Evolutionary conservation across 192 early-diverging fungal species (phyloP).

Genomic region (Backusella parvicylindrica): DNA sequence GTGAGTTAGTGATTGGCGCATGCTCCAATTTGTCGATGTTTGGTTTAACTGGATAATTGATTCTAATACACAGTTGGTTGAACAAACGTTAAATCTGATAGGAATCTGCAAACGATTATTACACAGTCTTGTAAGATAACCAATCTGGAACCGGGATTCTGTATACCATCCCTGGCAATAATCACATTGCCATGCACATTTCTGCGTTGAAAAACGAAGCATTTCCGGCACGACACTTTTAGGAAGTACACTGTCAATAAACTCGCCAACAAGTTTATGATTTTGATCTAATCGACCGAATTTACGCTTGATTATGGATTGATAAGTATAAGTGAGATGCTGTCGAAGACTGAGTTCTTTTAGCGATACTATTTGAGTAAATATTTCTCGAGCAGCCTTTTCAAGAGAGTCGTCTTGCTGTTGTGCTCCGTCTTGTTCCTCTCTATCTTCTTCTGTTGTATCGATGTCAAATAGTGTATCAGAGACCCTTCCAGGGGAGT

Average conservation of each 20-base stretch:
- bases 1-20: background rate
- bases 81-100: conserved; percentile 21
- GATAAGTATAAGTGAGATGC: background rate
- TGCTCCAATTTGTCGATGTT: background rate
- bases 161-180: conserved; percentile 10
- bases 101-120: conserved; percentile 20
- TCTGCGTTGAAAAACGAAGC: background rate
- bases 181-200: conserved; percentile 19
- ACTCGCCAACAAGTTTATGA: background rate
- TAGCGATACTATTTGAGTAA: background rate
- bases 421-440: background rate
- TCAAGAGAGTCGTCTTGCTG: background rate
- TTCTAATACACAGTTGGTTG: conserved; percentile 7
- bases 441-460: background rate
- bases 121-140: conserved; percentile 17
- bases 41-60: background rate
- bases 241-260: conserved; percentile 2
- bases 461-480: background rate
- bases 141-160: conserved; percentile 15
- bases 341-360: background rate
- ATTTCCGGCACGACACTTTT: background rate
- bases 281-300: background rate
- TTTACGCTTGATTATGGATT: background rate
- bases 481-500: background rate
- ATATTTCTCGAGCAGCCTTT: background rate